phyloP scores from a whole-genome alignment of 805 yeast genomes.

The Suhomyces emberorum region DNA sequence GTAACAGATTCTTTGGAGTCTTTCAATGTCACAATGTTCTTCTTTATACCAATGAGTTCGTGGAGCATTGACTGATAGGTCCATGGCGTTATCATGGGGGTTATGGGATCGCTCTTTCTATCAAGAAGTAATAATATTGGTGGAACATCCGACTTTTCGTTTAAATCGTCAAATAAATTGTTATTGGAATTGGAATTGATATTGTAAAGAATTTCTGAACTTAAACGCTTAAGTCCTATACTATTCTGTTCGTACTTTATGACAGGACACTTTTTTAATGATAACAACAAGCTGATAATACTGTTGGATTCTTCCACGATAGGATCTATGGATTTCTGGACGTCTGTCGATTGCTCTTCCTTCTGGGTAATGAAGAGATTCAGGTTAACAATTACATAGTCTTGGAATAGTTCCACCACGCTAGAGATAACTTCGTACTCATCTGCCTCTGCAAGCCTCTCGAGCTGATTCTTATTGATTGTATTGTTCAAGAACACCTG shows the following conservation, averaged over 20 bases:
- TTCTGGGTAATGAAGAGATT: conserved; percentile 49
- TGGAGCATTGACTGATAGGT: conserved; percentile 98
- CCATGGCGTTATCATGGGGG: conserved; percentile 94
- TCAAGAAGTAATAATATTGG: conserved; percentile 77
- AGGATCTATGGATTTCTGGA: conserved; percentile 1
- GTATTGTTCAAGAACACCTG: conserved; percentile 75
- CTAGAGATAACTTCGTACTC: conserved; percentile 73
- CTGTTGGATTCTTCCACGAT: conserved; percentile 33
- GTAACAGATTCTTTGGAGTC: conserved; percentile 48
- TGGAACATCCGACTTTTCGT: conserved; percentile 58
- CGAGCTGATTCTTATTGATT: conserved; percentile 73
- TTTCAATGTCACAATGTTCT: conserved; percentile 65
- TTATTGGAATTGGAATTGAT: conserved; percentile 52
- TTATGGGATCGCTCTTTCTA: conserved; percentile 85
- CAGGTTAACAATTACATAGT: conserved; percentile 69
- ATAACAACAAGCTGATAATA: conserved; percentile 57
- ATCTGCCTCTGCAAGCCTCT: conserved; percentile 86
- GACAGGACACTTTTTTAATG: conserved; percentile 73
- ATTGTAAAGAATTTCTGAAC: conserved; percentile 59
- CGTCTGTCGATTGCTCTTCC: conserved; percentile 15
- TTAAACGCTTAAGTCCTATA: conserved; percentile 58
- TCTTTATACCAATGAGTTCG: conserved; percentile 77
- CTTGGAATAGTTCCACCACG: conserved; percentile 83
- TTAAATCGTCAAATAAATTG: conserved; percentile 62
- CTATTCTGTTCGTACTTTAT: conserved; percentile 77